Evolutionary conservation across 2,329 filamentous ascomycete species (phyloP), one percentile per base, ranked within the genome.

Genomic region (Biscogniauxia mediterranea): DNA sequence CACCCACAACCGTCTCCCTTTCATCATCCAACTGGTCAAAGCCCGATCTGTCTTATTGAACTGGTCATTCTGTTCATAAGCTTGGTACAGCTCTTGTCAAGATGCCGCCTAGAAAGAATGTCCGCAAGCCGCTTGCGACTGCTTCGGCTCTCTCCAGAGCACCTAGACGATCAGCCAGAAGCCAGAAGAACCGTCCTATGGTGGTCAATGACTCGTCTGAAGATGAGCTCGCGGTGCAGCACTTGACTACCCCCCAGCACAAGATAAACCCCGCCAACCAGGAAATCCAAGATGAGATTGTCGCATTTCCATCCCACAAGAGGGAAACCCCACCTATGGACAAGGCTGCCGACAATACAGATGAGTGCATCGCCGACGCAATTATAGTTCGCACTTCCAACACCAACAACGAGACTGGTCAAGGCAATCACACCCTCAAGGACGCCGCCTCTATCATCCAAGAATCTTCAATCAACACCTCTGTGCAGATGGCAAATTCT

Each of bases 81-180:
- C 26, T 13, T 25, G 15, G 17, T 17, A 21, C 19, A 6, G 8
- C 19, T 53, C 26, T 13, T 28, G 23, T 55, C 57, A 61, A 56
- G 23, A 71, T 71, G 67, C 54, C 61, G 26, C 61, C 63, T 17
- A 60, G 64, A 46, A 68, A 58, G 60, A 55, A 32, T 13, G 5
- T 54, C 32, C 21, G 38, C 19, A 63, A 49, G 52, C 42, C 20
- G 51, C 32, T 2, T 20, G 32, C 51, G 54, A 19, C 19, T 15
- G 55, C 54, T 46, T 52, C 60, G 28, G 19, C 15, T 32, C 23
- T 51, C 7, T 9, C 54, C 46, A 55, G 55, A n/a, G 13, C 61
- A 5, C 26, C 28, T 15, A 62, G 61, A 58, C 59, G 61, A 58
- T 64, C 66, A 25, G 52, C 61, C 20, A 62, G 64, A 17, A 20